Conservation (phyloP, 768 basidiomycete species). For the Naematelia encephala region DNA sequence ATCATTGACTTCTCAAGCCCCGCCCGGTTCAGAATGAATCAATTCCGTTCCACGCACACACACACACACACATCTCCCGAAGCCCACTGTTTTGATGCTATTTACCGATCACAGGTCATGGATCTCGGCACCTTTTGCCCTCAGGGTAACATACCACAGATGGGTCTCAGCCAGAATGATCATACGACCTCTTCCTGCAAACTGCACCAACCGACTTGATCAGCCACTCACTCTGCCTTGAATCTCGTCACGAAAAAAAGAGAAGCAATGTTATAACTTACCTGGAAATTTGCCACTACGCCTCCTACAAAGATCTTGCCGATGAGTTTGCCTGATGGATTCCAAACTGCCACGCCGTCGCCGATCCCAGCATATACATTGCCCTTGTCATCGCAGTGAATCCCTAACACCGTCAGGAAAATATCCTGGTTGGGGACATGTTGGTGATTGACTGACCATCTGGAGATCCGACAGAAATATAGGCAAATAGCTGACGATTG, state of each 20-base stretch:
- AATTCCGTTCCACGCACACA: no score
- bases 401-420: conserved; percentile 15
- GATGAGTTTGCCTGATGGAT: conserved; percentile 38
- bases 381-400: conserved; percentile 42
- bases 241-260: no score
- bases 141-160: conserved; percentile 33
- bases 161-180: conserved; percentile 44
- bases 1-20: no score
- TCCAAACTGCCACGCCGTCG: conserved; percentile 46
- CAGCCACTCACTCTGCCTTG: not conserved
- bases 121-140: conserved; percentile 32
- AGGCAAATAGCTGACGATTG: conserved; percentile 42
- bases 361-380: conserved; percentile 43
- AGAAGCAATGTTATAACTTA: no score
- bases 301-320: conserved; percentile 46
- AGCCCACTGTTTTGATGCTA: not conserved
- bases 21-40: no score
- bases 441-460: conserved; percentile 28
- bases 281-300: conserved; percentile 39
- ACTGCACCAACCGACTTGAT: conserved; percentile 17
- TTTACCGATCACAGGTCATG: conserved; percentile 14
- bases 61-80: no score
- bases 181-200: conserved; percentile 42
- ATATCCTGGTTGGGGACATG: not conserved
- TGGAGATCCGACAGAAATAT: conserved; percentile 26